phyloP scores from a whole-genome alignment of 306 rosid species.

The Trifolium fragiferum region DNA sequence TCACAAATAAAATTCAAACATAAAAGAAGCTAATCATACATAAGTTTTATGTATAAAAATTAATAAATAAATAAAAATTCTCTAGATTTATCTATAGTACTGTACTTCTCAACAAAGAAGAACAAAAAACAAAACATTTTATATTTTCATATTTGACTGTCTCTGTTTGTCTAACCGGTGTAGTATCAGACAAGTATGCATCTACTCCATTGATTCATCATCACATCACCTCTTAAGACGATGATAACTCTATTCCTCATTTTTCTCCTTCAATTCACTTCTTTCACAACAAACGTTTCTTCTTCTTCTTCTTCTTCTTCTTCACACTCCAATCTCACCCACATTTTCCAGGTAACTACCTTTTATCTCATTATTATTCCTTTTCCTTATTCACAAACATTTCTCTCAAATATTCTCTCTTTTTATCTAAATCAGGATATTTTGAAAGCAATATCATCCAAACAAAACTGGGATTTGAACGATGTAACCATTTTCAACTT shows the following conservation, averaged over 20 bases:
- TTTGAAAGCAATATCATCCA: conserved; percentile 64
- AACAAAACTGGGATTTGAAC: conserved; percentile 64
- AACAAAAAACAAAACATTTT: not conserved
- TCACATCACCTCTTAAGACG: not conserved
- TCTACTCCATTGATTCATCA: not conserved
- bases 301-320: conserved; percentile 40
- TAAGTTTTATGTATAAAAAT: too few species aligned
- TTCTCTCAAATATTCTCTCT: too few species aligned
- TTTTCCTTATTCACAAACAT: too few species aligned
- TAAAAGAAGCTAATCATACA: too few species aligned
- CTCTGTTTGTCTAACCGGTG: not conserved
- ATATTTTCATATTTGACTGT: not conserved
- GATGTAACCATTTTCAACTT: conserved; percentile 54
- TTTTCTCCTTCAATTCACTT: conserved; percentile 46
- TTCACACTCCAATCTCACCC: conserved; percentile 42
- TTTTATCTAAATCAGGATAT: conserved; percentile 58
- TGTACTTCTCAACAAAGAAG: not conserved
- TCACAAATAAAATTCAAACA: too few species aligned
- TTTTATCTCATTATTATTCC: not conserved
- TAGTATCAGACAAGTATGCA: not conserved
- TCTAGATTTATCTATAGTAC: too few species aligned
- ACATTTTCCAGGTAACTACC: conserved; percentile 62
- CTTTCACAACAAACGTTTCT: conserved; percentile 22
- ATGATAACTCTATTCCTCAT: conserved; percentile 19
- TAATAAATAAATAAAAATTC: too few species aligned